Base-by-base conservation (phyloP, 352 stramenopile genomes). In the Phytophthora fragariae region DNA sequence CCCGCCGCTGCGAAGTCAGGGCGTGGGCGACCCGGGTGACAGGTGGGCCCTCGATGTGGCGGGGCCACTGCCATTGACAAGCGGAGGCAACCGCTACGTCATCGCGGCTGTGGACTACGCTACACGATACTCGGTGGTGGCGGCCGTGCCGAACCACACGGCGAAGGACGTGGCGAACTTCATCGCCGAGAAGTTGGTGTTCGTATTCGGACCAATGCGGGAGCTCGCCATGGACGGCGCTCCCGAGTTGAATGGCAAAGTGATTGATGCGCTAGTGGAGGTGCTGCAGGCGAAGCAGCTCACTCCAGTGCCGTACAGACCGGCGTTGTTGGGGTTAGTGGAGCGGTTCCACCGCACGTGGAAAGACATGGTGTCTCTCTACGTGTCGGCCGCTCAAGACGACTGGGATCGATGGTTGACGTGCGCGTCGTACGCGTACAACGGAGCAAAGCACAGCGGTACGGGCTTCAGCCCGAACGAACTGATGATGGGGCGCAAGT, bases 381-480 rank as follows among this genome's bases (percentile, higher is more conserved):
- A 58, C n/a, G 60, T 59, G 31, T 14, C 5, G 5, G 60, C 31
- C 5, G 27, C 12, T 0, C 52, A 62, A 21, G 56, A 61, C 0
- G 62, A 62, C 11, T 69, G 53, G 53, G 62, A 69, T 39, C 33
- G 33, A 1, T 62, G 62, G 52, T 7, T 69, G 29, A 53, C 35
- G 1, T 69, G 39, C 17, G 52, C 52, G 0, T 35, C 35, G 39
- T 62, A 69, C 52, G 62, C 53, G 10, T 68, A 68, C 19, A 68
- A 68, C 24, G 53, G 62, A 3, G 53, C 52, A 3, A 21, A 31
- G 15, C 52, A 69, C 37, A 37, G 37, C 8, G 50, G 44, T 6
- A 70, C 63, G 27, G 44, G 44, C 3, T 63, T 31, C 41, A 57
- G n/a, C n/a, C 63, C 63, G n/a, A 70, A 70, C 27, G 37, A 70